A percentile compares a stretch with the other conserved stretches of the same genome.
Evolutionary conservation across 805 yeast species (phyloP).

Genomic region (Starmerella potacharoeniae): DNA sequence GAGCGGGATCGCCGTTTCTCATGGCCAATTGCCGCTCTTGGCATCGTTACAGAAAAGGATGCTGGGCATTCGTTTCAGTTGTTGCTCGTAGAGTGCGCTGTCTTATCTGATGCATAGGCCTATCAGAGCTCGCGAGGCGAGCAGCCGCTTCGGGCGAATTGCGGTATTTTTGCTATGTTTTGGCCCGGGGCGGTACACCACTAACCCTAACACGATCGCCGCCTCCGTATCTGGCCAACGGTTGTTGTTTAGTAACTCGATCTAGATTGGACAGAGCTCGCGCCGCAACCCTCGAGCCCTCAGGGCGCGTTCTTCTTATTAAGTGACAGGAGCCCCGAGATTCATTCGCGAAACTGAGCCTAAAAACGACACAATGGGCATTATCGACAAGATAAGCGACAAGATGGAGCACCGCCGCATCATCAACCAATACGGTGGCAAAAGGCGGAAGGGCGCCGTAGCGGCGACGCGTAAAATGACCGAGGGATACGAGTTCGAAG

Average conservation of each 20-base stretch:
- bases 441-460: slow-evolving; percentile 22
- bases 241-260: slow-evolving; percentile 4
- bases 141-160: background rate
- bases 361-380: slow-evolving; percentile 8
- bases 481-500: slow-evolving; percentile 24
- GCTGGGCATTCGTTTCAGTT: no score
- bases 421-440: slow-evolving; percentile 22
- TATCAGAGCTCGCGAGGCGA: background rate
- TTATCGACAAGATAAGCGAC: slow-evolving; percentile 19
- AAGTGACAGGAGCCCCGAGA: background rate
- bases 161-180: background rate
- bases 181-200: background rate
- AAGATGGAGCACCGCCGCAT: slow-evolving; percentile 24
- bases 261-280: background rate
- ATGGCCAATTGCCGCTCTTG: no score
- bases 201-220: background rate
- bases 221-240: background rate
- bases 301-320: slow-evolving; percentile 2
- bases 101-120: no score
- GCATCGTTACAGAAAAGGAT: no score
- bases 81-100: no score
- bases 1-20: no score
- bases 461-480: slow-evolving; percentile 21
- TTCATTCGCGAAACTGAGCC: background rate
- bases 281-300: slow-evolving; percentile 2